A percentile compares a stretch with the other conserved stretches of the same genome.
These are phyloP conservation scores for Sclerospora graminicola DNA, from an alignment of 352 stramenopile species.

Conservation along the genomic window DNA sequence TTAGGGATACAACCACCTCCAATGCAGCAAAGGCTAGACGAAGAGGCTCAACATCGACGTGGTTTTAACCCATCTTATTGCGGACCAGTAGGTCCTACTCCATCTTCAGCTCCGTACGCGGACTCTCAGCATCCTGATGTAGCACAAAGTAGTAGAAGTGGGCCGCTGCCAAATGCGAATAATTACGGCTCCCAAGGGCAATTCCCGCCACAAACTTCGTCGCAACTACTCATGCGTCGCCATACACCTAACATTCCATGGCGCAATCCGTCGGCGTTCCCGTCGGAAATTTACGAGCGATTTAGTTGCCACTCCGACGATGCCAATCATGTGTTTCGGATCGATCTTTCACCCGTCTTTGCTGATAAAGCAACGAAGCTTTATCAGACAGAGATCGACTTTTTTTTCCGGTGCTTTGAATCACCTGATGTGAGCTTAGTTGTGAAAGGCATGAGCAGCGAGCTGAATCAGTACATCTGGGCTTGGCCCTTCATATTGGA, in stretches of 20 bases:
- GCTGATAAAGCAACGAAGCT: conserved; percentile 32
- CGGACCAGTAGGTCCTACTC: not conserved
- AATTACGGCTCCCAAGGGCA: conserved; percentile 11
- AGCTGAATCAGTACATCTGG: conserved; percentile 77
- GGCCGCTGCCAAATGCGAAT: conserved; percentile 2
- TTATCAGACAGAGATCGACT: conserved; percentile 55
- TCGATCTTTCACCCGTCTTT: conserved; percentile 53
- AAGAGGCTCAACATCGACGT: conserved; percentile 6
- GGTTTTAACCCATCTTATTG: conserved; percentile 16
- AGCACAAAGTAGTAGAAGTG: conserved; percentile 9
- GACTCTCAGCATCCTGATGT: conserved; percentile 8
- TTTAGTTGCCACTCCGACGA: conserved; percentile 49
- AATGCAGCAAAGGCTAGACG: conserved; percentile 11
- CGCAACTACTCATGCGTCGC: conserved; percentile 14
- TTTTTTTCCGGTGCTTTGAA: conserved; percentile 65
- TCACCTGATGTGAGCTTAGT: conserved; percentile 67
- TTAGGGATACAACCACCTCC: conserved; percentile 8
- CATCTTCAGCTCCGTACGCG: conserved; percentile 8
- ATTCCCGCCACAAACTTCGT: conserved; percentile 8
- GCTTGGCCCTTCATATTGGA: conserved; percentile 73
- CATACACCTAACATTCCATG: conserved; percentile 39
- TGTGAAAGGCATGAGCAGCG: conserved; percentile 71
- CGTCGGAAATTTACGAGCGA: conserved; percentile 35
- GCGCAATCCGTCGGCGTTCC: conserved; percentile 41
- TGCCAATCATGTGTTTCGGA: conserved; percentile 48